Conservation (phyloP, 441 rosid genomes). For the Lagerstroemia fauriei region DNA sequence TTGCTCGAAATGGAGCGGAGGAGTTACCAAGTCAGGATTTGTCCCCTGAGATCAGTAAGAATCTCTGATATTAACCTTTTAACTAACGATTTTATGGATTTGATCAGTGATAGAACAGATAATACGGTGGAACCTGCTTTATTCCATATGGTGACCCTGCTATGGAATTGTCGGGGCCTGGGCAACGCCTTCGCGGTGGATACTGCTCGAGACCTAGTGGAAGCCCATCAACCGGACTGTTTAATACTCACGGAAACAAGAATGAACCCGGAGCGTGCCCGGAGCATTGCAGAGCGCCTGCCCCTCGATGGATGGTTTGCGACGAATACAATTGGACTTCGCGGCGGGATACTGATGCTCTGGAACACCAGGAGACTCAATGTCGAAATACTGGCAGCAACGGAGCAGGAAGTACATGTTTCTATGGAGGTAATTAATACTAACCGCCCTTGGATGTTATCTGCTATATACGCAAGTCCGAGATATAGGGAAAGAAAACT, state of each 20-base stretch:
- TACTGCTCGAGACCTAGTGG: neutral
- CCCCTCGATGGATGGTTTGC: neutral
- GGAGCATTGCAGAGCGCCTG: neutral
- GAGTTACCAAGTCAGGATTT: no score
- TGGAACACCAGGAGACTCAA: neutral
- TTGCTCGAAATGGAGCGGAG: no score
- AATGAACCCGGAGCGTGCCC: no score
- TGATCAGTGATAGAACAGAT: no score
- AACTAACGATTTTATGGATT: neutral
- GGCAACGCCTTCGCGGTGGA: no score
- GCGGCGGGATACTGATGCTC: neutral
- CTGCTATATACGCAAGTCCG: neutral
- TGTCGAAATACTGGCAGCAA: neutral
- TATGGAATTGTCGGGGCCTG: no score
- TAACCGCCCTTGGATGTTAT: neutral
- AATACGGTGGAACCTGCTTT: no score
- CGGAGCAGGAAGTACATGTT: neutral
- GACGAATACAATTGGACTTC: accelerated
- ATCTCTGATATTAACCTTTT: no score
- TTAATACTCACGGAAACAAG: neutral
- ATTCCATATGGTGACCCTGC: no score
- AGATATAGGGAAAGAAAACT: neutral
- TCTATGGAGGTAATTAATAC: neutral
- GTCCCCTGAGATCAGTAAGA: no score
- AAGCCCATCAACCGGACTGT: neutral